Base-by-base conservation (phyloP, 805 yeast genomes). In the Komagataella kurtzmanii region DNA sequence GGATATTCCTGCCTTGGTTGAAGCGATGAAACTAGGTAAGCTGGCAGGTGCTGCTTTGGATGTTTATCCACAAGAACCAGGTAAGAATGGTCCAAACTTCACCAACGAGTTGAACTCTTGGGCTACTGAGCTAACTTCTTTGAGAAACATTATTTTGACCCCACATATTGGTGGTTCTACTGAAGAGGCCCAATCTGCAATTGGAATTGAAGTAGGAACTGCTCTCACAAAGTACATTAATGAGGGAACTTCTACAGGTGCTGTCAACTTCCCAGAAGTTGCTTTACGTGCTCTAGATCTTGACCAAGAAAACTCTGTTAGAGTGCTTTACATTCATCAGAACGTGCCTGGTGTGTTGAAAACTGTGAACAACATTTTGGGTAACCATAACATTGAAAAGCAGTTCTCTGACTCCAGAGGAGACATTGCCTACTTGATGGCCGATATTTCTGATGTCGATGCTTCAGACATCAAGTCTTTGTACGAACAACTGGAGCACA, bases 91-190 rank as follows among this genome's bases (percentile, higher is more conserved):
- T 62, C 88, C 84, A 57, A 82, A 78, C 55, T 93, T 90, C 73
- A 73, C 65, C 61, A 76, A 85, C 65, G 76, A 77, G 46, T 76
- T 93, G 65, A 91, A 91, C 71, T 59, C 72, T 46, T 93, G 96
- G 90, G 78, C 86, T 56, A 74, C 87, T 40, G 97, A 90, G 65
- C 77, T 93, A 60, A 77, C 81, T 59, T 72, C 85, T 8, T 77
- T 89, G 66, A 81, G 90, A 72, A 93, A 93, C 71, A 81, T 91
- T 55, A 89, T 93, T 58, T 77, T 93, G 63, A 84, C 98, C 52
- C 99, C 99, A 40, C 99, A 93, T 66, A 93, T 93, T 60, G 99
- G 99, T 72, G 99, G 99, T 59, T 89, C 97, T 50, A 93, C 99
- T 49, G 98, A 91, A 71, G 99, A 93, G 75, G 99, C 99, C 44